Evolutionary conservation across 1,139 yeast genomes (phyloP).

Genomic region (Geotrichum restrictum): DNA sequence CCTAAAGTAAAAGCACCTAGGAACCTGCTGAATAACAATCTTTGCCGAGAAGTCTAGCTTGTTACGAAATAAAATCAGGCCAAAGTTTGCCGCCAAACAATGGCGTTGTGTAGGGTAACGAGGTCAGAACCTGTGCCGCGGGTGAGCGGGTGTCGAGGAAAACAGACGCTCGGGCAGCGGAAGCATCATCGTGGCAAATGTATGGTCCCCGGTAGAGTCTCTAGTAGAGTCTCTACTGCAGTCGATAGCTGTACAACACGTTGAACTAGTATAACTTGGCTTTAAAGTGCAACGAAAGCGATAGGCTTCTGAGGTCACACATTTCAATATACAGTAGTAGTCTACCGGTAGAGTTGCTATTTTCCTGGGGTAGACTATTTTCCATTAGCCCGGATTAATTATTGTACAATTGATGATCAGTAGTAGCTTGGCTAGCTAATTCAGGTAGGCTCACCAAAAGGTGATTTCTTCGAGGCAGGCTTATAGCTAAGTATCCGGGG

Average conservation of each 20-base stretch:
- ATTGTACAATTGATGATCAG: too few relatives aligned
- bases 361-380: slow-evolving; percentile 1
- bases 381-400: slow-evolving; percentile 1
- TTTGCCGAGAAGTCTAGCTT: neutral
- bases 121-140: neutral
- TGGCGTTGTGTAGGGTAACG: neutral
- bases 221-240: too few relatives aligned
- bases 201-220: neutral
- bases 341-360: too few relatives aligned
- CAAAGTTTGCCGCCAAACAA: neutral
- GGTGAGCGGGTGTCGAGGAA: slow-evolving; percentile 4
- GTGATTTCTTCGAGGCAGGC: too few relatives aligned
- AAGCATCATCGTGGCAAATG: neutral
- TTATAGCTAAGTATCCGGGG: too few relatives aligned
- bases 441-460: too few relatives aligned
- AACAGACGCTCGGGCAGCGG: neutral
- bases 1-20: neutral
- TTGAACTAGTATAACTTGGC: too few relatives aligned
- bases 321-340: too few relatives aligned
- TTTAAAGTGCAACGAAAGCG: neutral
- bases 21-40: neutral
- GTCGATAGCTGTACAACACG: too few relatives aligned
- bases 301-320: neutral
- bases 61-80: neutral
- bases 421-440: too few relatives aligned